phyloP scores from a whole-genome alignment of 306 rosid genomes.

The Trifolium repens region DNA sequence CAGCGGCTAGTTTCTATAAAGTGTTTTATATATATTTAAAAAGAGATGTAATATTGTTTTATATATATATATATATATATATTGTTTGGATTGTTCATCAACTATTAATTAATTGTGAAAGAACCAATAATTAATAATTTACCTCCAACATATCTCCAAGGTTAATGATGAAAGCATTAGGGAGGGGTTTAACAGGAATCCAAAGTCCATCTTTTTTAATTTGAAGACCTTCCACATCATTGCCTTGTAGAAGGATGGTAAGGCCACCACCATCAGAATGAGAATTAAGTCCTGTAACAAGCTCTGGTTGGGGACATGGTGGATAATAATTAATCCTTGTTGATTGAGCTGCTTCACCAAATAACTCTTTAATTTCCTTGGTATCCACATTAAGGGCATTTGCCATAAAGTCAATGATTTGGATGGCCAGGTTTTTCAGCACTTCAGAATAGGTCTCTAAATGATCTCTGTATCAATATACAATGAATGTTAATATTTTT shows the following conservation, averaged over 20 bases:
- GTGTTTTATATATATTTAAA: no score
- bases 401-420: slow-evolving; percentile 37
- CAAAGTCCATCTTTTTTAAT: slow-evolving; percentile 32
- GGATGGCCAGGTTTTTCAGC: slow-evolving; percentile 19
- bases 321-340: slow-evolving; percentile 49
- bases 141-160: slow-evolving; percentile 53
- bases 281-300: slow-evolving; percentile 36
- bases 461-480: background rate
- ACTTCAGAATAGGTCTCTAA: slow-evolving; percentile 29
- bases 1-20: no score
- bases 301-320: slow-evolving; percentile 50
- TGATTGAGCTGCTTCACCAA: slow-evolving; percentile 36
- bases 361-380: slow-evolving; percentile 32
- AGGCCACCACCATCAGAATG: slow-evolving; percentile 43
- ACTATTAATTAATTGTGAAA: background rate
- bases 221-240: slow-evolving; percentile 41
- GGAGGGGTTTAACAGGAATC: slow-evolving; percentile 36
- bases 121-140: background rate
- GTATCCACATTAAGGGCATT: slow-evolving; percentile 30
- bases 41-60: no score
- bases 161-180: slow-evolving; percentile 35
- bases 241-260: slow-evolving; percentile 40
- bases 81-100: no score
- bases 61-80: no score
- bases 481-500: background rate